phyloP scores from a whole-genome alignment of 345 rosid species.

The Eucalyptus caleyi region DNA sequence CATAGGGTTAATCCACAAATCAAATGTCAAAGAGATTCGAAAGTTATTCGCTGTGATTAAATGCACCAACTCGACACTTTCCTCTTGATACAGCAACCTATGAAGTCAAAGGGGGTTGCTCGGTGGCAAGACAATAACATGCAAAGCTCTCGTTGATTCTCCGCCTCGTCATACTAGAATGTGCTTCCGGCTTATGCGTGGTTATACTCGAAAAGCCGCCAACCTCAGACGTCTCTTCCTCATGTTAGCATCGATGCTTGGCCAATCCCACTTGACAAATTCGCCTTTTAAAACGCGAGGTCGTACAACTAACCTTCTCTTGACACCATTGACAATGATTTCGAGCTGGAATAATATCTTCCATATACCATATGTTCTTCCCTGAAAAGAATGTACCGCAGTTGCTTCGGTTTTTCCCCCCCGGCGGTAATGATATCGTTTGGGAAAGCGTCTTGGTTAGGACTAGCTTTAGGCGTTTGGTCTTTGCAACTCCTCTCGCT shows the following conservation, averaged over 20 bases:
- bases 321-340: not conserved
- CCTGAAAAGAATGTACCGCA: not conserved
- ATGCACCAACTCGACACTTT: not conserved
- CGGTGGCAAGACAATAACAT: not conserved
- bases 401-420: not conserved
- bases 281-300: not conserved
- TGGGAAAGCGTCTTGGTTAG: not conserved
- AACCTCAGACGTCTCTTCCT: not conserved
- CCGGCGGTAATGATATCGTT: not conserved
- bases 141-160: not conserved
- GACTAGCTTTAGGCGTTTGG: not conserved
- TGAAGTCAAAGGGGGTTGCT: not conserved
- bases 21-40: not conserved
- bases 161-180: not conserved
- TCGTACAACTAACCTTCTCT: not conserved
- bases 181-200: not conserved
- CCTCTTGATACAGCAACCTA: not conserved
- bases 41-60: not conserved
- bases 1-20: not conserved
- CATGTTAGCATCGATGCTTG: not conserved
- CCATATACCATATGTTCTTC: not conserved
- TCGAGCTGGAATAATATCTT: not conserved
- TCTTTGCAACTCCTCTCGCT: not conserved
- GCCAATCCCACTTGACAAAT: not conserved
- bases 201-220: not conserved